These are phyloP conservation scores for Phylloporus sp. DNA, from an alignment of 768 basidiomycete species.

Conservation along the genomic window DNA sequence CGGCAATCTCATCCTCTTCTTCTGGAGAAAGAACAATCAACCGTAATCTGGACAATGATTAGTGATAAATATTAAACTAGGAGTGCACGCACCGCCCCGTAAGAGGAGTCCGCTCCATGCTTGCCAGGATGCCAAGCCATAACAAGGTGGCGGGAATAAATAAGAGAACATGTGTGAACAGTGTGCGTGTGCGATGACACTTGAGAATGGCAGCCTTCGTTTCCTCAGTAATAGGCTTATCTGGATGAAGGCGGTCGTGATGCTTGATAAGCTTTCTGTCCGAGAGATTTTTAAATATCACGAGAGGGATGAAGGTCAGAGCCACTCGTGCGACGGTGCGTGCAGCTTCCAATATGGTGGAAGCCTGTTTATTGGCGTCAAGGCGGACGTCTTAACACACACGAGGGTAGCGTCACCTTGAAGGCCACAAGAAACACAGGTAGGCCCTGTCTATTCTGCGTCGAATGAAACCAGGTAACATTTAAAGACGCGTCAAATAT, in stretches of 20 bases:
- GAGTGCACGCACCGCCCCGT: constrained; percentile 69
- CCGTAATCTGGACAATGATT: constrained; percentile 58
- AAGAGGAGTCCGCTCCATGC: constrained; percentile 73
- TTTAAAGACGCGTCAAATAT: background rate
- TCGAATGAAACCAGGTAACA: constrained; percentile 39
- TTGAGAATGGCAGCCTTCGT: constrained; percentile 46
- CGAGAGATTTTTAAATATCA: constrained; percentile 56
- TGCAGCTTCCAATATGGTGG: constrained; percentile 67
- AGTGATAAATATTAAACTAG: constrained; percentile 1
- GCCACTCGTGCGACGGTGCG: constrained; percentile 68
- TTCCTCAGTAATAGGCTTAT: constrained; percentile 49
- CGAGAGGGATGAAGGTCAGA: constrained; percentile 69
- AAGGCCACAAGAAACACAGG: constrained; percentile 57
- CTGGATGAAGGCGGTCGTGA: constrained; percentile 32
- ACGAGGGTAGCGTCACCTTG: constrained; percentile 42
- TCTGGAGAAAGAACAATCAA: constrained; percentile 87
- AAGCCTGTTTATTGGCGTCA: constrained; percentile 45
- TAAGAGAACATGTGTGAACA: constrained; percentile 51
- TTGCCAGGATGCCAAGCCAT: constrained; percentile 67
- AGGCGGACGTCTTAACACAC: background rate
- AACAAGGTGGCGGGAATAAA: constrained; percentile 60
- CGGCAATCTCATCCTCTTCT: constrained; percentile 88
- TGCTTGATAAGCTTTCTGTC: constrained; percentile 50
- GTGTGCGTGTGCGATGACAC: constrained; percentile 46
- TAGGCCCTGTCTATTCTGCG: constrained; percentile 28